phyloP scores from a whole-genome alignment of 2,329 filamentous ascomycete species.

The Verticillium nubilum region DNA sequence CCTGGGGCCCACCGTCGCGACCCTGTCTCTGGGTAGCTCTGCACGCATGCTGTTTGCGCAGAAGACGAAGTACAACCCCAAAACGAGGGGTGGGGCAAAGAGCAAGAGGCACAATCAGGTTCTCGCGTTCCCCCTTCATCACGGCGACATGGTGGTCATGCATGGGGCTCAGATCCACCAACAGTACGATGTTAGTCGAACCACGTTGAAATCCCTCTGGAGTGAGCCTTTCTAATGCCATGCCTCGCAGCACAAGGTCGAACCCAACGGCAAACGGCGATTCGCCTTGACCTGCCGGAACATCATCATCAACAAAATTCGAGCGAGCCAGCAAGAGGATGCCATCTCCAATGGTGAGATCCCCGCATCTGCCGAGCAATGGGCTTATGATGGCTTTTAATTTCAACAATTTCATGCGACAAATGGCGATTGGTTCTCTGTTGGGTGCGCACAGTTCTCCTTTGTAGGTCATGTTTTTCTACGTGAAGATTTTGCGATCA shows the following conservation, averaged over 20 bases:
- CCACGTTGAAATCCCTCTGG: not conserved
- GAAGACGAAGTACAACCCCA: conserved; percentile 34
- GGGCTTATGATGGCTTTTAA: conserved; percentile 1
- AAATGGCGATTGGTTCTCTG: not conserved
- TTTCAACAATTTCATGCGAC: not conserved
- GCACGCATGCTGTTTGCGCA: conserved; percentile 53
- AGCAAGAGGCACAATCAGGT: conserved; percentile 21
- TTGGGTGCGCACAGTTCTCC: not conserved
- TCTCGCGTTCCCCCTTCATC: conserved; percentile 40
- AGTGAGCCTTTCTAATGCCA: conserved; percentile 11
- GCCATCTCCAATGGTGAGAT: conserved; percentile 25
- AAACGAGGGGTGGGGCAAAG: conserved; percentile 1
- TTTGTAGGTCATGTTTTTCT: not conserved
- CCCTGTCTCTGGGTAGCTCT: conserved; percentile 52
- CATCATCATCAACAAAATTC: conserved; percentile 39
- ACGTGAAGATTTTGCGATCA: too few species aligned
- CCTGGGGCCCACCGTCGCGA: conserved; percentile 57
- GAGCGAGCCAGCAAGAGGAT: conserved; percentile 16
- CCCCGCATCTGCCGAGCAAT: conserved; percentile 16
- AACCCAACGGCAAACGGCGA: conserved; percentile 41
- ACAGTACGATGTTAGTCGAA: conserved; percentile 44
- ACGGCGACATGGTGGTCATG: conserved; percentile 63
- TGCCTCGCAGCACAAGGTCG: conserved; percentile 41
- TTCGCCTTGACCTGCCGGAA: conserved; percentile 53
- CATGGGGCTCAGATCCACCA: conserved; percentile 53